These are phyloP conservation scores for Saccharomyces hybrid DNA, from an alignment of 1,139 yeast species.

Conservation along the genomic window DNA sequence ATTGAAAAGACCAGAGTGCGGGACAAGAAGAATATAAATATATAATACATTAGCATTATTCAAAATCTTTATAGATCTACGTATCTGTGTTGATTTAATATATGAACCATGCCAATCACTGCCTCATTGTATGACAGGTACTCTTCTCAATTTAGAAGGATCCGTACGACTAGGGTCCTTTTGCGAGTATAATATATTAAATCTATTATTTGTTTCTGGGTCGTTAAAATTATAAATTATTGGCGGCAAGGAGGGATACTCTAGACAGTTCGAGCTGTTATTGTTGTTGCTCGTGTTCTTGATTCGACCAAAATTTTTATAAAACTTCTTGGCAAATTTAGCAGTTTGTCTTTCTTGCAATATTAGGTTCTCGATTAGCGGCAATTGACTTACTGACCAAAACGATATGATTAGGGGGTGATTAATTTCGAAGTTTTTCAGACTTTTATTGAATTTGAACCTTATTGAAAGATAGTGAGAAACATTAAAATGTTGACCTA, in stretches of 20 bases:
- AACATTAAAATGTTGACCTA: slow-evolving; percentile 46
- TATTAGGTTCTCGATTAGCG: slow-evolving; percentile 44
- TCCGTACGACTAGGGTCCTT: not conserved
- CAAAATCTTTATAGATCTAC: not conserved
- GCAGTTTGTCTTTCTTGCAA: slow-evolving; percentile 45
- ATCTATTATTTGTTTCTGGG: slow-evolving; percentile 14
- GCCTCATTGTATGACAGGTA: slow-evolving; percentile 23
- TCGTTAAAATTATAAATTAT: slow-evolving; percentile 17
- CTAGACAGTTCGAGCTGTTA: slow-evolving; percentile 16
- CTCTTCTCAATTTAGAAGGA: slow-evolving; percentile 6
- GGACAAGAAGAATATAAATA: not conserved
- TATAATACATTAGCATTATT: no score
- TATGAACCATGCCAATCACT: not conserved
- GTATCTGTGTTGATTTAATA: not conserved
- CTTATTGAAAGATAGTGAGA: slow-evolving; percentile 45
- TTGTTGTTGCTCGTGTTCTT: slow-evolving; percentile 20
- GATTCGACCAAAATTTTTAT: slow-evolving; percentile 29
- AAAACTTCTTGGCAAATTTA: slow-evolving; percentile 28
- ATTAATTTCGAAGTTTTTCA: slow-evolving; percentile 40
- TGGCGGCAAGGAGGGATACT: slow-evolving; percentile 32
- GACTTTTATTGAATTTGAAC: slow-evolving; percentile 41
- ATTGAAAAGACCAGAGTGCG: not conserved
- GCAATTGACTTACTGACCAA: slow-evolving; percentile 39
- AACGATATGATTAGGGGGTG: slow-evolving; percentile 52
- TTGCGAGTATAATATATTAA: slow-evolving; percentile 8